A percentile compares a stretch with the other conserved stretches of the same genome.
phyloP scores from a whole-genome alignment of 495 filamentous ascomycete species.

The Cairneyella variabilis region DNA sequence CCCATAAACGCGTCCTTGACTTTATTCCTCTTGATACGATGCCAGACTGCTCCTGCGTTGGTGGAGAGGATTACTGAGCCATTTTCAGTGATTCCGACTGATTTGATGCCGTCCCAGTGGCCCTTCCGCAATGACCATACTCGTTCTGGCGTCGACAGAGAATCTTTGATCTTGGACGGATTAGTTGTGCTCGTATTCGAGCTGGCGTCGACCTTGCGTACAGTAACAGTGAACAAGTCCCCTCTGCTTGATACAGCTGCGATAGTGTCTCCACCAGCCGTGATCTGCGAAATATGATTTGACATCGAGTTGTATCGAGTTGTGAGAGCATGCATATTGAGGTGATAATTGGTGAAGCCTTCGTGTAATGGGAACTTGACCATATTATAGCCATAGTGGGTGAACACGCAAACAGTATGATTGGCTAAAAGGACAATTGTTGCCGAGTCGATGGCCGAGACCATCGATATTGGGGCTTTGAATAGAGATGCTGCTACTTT shows the following conservation, averaged over 20 bases:
- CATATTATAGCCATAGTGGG: slow-evolving; percentile 86
- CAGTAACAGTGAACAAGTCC: slow-evolving; percentile 76
- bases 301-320: slow-evolving; percentile 58
- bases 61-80: slow-evolving; percentile 95
- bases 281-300: slow-evolving; percentile 69
- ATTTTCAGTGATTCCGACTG: slow-evolving; percentile 86
- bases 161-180: slow-evolving; percentile 73
- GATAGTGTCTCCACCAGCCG: slow-evolving; percentile 82
- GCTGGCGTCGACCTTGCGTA: slow-evolving; percentile 58
- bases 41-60: slow-evolving; percentile 87
- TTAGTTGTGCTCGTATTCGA: slow-evolving; percentile 76
- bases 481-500: slow-evolving; percentile 87
- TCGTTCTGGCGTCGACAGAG: slow-evolving; percentile 63
- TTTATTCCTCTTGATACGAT: slow-evolving; percentile 73
- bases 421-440: slow-evolving; percentile 83
- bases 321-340: slow-evolving; percentile 48
- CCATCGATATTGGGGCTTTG: slow-evolving; percentile 67
- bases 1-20: slow-evolving; percentile 63
- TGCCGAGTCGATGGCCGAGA: slow-evolving; percentile 86
- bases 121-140: slow-evolving; percentile 80
- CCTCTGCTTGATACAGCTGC: slow-evolving; percentile 79
- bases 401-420: slow-evolving; percentile 87
- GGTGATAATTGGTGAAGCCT: slow-evolving; percentile 60
- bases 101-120: slow-evolving; percentile 76
- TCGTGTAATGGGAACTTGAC: slow-evolving; percentile 72